Evolutionary conservation across 495 filamentous ascomycete genomes (phyloP).

Genomic region (Annulohypoxylon moriforme): DNA sequence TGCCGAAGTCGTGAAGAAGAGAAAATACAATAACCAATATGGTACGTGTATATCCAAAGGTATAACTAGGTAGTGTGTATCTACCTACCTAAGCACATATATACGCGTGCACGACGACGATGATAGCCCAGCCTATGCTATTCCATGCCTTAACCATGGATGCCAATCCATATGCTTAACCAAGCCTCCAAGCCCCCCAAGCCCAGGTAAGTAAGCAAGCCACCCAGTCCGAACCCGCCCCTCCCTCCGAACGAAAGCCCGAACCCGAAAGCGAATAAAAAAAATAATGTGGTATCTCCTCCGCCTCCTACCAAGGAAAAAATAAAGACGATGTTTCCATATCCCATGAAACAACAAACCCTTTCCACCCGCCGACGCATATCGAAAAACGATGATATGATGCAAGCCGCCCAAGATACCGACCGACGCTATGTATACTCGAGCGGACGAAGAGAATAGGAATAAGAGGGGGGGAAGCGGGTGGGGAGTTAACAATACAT

Average conservation of each 20-base stretch:
- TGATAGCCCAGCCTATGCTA: not conserved
- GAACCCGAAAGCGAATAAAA: not conserved
- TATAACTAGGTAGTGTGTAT: not conserved
- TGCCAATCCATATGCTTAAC: not conserved
- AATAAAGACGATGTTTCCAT: not conserved
- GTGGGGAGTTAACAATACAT: slow-evolving; percentile 15
- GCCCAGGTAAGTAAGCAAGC: not conserved
- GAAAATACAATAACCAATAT: not conserved
- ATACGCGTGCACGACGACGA: not conserved
- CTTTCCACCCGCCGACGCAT: no score
- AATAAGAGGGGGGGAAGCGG: slow-evolving; percentile 5
- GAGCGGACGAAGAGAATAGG: not conserved
- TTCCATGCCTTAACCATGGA: not conserved
- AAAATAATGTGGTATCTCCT: slow-evolving; percentile 32
- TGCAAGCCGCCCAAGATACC: slow-evolving; percentile 23
- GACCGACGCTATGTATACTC: slow-evolving; percentile 13
- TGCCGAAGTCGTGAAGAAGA: not conserved
- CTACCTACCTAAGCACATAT: not conserved
- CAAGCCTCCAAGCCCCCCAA: not conserved
- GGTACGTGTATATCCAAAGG: not conserved
- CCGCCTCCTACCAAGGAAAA: slow-evolving; percentile 13
- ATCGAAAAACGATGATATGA: no score
- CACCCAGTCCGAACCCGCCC: not conserved
- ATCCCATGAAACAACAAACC: not conserved
- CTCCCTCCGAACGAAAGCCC: slow-evolving; percentile 5